phyloP scores from a whole-genome alignment of 2,329 filamentous ascomycete genomes.

The Sarocladium kiliense region DNA sequence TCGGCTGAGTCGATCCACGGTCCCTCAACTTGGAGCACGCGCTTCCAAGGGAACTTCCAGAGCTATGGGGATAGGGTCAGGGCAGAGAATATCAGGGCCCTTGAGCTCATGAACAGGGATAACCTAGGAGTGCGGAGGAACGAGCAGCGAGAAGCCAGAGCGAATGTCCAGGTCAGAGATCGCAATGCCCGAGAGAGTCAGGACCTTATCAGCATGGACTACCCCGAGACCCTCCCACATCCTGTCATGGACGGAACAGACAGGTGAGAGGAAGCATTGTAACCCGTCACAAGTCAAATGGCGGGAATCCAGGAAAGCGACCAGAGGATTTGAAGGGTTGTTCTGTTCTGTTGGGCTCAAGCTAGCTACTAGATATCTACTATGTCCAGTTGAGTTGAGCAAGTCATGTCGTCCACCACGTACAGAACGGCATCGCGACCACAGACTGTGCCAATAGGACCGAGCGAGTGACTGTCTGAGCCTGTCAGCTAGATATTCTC shows the following conservation, averaged over 20 bases:
- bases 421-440: too few relatives aligned
- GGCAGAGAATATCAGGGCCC: neutral
- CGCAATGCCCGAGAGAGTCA: neutral
- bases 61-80: neutral
- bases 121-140: neutral
- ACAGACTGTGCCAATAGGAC: too few relatives aligned
- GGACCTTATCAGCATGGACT: conserved; percentile 3
- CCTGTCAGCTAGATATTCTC: neutral
- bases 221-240: neutral
- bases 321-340: too few relatives aligned
- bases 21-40: neutral
- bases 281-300: too few relatives aligned
- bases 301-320: too few relatives aligned
- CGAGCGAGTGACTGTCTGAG: too few relatives aligned
- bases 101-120: conserved; percentile 3
- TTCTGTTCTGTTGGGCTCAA: too few relatives aligned
- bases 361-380: too few relatives aligned
- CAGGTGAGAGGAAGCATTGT: too few relatives aligned
- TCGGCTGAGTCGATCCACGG: neutral
- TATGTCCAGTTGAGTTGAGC: too few relatives aligned
- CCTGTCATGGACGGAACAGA: neutral
- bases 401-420: too few relatives aligned
- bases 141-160: neutral
- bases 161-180: neutral
- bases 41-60: too few relatives aligned